Conservation (phyloP, 2,329 filamentous ascomycete species). For the Penicillium sp. region DNA sequence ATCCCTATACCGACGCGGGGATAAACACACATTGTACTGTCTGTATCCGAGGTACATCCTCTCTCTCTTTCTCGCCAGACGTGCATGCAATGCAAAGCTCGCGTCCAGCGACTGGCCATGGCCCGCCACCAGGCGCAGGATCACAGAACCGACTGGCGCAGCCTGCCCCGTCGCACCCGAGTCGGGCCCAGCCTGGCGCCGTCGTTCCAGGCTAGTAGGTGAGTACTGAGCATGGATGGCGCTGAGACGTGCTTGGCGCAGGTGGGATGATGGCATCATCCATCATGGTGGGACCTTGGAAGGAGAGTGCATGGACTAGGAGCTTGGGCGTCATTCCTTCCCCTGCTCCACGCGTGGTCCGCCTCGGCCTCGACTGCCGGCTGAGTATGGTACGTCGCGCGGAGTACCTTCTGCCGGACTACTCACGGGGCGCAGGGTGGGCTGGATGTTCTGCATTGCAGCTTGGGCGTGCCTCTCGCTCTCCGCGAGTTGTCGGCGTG, state of each 20-base stretch:
- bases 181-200: slow-evolving; percentile 14
- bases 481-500: slow-evolving; percentile 1
- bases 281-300: too few species aligned
- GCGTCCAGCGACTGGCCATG: slow-evolving; percentile 1
- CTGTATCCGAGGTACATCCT: too few species aligned
- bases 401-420: slow-evolving; percentile 9
- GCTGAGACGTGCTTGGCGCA: too few species aligned
- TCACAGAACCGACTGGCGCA: slow-evolving; percentile 19
- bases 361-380: too few species aligned
- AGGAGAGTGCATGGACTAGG: too few species aligned
- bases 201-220: not conserved
- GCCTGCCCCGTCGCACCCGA: slow-evolving; percentile 22
- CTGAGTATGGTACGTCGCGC: too few species aligned
- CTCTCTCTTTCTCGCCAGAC: not conserved
- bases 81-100: not conserved
- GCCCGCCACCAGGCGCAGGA: slow-evolving; percentile 11
- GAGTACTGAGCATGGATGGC: not conserved
- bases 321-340: too few species aligned
- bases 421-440: not conserved
- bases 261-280: too few species aligned
- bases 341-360: too few species aligned
- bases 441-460: slow-evolving; percentile 9
- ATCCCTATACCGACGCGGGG: too few species aligned
- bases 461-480: too few species aligned
- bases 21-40: too few species aligned